Evolutionary conservation across 306 rosid species (phyloP).

Genomic region (Lathyrus tuberosus): DNA sequence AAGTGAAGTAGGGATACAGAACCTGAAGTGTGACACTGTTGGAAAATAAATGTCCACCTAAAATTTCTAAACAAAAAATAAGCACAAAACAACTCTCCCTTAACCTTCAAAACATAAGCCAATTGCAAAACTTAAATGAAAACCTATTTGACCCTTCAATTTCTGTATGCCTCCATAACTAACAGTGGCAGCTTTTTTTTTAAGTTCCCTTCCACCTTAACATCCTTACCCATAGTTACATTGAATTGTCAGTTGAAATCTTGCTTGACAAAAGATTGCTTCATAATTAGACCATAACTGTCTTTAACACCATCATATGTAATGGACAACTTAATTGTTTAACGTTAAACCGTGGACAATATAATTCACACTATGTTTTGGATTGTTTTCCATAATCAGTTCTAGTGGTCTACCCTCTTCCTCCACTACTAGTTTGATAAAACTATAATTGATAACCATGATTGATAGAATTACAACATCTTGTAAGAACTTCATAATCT

Average conservation of each 20-base stretch:
- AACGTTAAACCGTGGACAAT: background rate
- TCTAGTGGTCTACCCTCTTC: background rate
- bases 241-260: too few relatives aligned
- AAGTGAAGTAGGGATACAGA: constrained; percentile 3
- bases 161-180: constrained; percentile 24
- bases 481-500: background rate
- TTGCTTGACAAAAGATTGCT: too few relatives aligned
- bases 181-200: background rate
- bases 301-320: background rate
- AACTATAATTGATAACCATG: background rate
- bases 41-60: background rate
- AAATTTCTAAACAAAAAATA: background rate
- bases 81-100: constrained; percentile 2
- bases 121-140: background rate
- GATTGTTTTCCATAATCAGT: background rate
- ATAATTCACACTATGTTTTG: background rate
- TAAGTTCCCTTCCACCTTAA: background rate
- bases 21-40: constrained; percentile 3
- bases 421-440: background rate
- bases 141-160: background rate
- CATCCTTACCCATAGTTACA: background rate
- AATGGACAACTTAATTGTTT: background rate
- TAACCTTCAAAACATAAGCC: too few relatives aligned
- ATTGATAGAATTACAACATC: background rate
- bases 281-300: background rate